These are phyloP conservation scores for Emmonsiellopsis sp. DNA, from an alignment of 2,329 filamentous ascomycete genomes.

Conservation along the genomic window DNA sequence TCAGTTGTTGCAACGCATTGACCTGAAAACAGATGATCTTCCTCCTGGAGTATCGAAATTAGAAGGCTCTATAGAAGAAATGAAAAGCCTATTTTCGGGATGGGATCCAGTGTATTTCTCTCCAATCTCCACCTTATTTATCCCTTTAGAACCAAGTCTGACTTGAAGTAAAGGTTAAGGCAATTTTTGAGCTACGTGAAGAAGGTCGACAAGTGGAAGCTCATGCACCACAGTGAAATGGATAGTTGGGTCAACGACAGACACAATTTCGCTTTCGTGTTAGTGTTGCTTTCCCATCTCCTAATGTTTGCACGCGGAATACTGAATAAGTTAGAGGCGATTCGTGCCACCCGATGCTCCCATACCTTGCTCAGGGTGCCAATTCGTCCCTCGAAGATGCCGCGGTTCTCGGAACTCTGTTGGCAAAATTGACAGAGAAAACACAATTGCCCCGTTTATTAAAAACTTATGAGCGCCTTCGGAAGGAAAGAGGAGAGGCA, in stretches of 20 bases:
- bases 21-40: too few species aligned
- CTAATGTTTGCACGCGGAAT: neutral
- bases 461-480: constrained; percentile 35
- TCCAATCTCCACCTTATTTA: neutral
- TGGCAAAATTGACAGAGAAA: constrained; percentile 41
- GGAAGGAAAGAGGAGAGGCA: constrained; percentile 40
- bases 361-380: constrained; percentile 56
- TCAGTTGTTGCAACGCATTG: too few species aligned
- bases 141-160: neutral
- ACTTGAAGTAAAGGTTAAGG: constrained; percentile 16
- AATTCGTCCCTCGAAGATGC: constrained; percentile 61
- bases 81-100: constrained; percentile 47
- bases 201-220: constrained; percentile 58
- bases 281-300: constrained; percentile 1
- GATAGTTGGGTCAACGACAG: constrained; percentile 45
- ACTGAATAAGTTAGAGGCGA: constrained; percentile 37
- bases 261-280: constrained; percentile 41
- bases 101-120: constrained; percentile 53
- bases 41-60: constrained; percentile 39
- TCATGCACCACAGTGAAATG: constrained; percentile 49
- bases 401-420: constrained; percentile 51
- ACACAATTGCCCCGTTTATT: constrained; percentile 34
- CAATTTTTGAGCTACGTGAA: constrained; percentile 43
- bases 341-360: constrained; percentile 55
- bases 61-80: constrained; percentile 49